Conservation (phyloP, 2,329 filamentous ascomycete species). For the Orbilia javanica region DNA sequence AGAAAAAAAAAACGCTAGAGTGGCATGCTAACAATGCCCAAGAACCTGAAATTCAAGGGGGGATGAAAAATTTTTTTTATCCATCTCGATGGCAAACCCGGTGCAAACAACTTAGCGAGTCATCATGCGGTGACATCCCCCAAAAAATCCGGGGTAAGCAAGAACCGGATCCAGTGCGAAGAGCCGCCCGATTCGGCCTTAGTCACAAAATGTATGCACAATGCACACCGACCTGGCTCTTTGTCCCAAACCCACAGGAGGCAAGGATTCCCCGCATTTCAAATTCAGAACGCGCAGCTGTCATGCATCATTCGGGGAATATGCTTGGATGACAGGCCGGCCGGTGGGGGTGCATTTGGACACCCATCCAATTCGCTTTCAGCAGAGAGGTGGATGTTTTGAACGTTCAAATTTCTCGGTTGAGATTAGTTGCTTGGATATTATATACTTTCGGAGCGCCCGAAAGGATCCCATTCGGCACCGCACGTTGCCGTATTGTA, state of each 20-base stretch:
- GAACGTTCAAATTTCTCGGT: too few relatives aligned
- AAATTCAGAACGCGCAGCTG: slow-evolving; percentile 1
- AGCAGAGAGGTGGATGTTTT: background rate
- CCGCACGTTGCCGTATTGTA: background rate
- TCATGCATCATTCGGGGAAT: slow-evolving; percentile 20
- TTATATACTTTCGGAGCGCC: background rate
- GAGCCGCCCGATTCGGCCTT: background rate
- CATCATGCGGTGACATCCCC: slow-evolving; percentile 14
- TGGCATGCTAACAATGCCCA: background rate
- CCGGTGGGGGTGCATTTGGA: background rate
- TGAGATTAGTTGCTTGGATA: slow-evolving; percentile 2
- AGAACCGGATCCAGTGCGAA: slow-evolving; percentile 4
- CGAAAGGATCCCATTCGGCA: background rate
- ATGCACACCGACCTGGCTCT: slow-evolving; percentile 10
- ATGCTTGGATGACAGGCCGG: slow-evolving; percentile 11
- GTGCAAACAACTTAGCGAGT: background rate
- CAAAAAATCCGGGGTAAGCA: slow-evolving; percentile 24
- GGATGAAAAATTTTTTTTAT: background rate
- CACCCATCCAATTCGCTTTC: background rate
- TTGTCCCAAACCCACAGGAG: background rate
- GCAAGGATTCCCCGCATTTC: slow-evolving; percentile 56
- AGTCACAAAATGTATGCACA: slow-evolving; percentile 8
- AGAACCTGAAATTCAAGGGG: slow-evolving; percentile 1
- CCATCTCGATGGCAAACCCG: slow-evolving; percentile 16
- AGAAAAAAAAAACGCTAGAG: background rate